Evolutionary conservation across 2,329 filamentous ascomycete genomes (phyloP).

Genomic region (Arthrinium phaeospermum): DNA sequence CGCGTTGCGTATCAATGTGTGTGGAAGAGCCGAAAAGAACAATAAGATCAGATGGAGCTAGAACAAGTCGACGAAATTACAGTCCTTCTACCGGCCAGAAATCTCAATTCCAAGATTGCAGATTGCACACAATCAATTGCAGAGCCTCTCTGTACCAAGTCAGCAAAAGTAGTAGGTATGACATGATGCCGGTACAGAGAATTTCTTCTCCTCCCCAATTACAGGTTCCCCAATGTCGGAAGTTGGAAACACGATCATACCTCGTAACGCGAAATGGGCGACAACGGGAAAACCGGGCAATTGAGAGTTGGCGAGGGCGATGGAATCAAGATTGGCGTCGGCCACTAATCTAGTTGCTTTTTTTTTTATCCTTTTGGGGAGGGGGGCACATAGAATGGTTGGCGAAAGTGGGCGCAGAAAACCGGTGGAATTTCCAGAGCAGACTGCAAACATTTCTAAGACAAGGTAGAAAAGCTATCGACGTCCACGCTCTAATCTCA

Average conservation of each 20-base stretch:
- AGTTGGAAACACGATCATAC: not conserved
- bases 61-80: not conserved
- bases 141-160: not conserved
- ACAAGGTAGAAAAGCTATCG: not conserved
- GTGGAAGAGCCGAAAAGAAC: not conserved
- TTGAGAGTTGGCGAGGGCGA: not conserved
- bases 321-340: constrained; percentile 13
- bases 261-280: not conserved
- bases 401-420: constrained; percentile 14
- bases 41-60: not conserved
- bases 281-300: not conserved
- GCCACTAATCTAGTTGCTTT: constrained; percentile 14
- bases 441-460: not conserved
- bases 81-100: not conserved
- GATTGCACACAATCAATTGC: not conserved
- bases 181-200: not conserved
- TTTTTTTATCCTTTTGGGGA: not conserved
- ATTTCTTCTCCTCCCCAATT: not conserved
- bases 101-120: not conserved
- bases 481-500: not conserved
- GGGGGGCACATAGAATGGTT: not conserved
- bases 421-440: not conserved
- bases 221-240: not conserved
- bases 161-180: not conserved
- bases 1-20: too few relatives aligned